Percentiles rank a stretch among this genome's conserved stretches.
These are phyloP conservation scores for Glycine soja DNA, from an alignment of 306 rosid genomes.

Conservation along the genomic window DNA sequence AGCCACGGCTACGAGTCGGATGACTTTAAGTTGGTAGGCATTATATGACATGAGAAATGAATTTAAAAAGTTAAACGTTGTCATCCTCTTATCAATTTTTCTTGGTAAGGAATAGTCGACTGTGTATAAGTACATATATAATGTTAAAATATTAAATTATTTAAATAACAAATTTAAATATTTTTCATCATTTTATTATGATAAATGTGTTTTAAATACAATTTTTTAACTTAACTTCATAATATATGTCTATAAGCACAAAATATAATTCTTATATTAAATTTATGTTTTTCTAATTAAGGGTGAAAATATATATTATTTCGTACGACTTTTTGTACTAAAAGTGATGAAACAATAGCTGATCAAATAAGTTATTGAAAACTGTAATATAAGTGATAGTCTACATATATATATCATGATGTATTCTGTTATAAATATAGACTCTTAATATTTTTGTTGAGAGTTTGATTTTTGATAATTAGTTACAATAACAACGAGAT, in stretches of 20 bases:
- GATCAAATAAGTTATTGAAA: background rate
- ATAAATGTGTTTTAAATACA: background rate
- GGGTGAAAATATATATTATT: background rate
- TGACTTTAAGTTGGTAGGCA: slow-evolving; percentile 18
- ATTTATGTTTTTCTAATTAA: background rate
- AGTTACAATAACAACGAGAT: too few relatives aligned
- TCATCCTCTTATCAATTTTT: background rate
- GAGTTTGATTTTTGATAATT: background rate
- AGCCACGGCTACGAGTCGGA: slow-evolving; percentile 22
- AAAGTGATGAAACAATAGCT: background rate
- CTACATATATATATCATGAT: background rate
- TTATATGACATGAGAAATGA: background rate
- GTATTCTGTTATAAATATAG: background rate
- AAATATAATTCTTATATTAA: background rate
- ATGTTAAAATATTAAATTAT: background rate
- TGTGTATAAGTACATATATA: background rate
- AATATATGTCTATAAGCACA: background rate
- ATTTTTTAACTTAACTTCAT: background rate
- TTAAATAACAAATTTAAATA: background rate
- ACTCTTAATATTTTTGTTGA: too few relatives aligned
- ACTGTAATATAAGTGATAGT: background rate
- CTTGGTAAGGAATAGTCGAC: background rate
- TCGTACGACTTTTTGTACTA: background rate
- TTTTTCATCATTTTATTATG: background rate
- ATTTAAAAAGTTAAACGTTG: background rate